Evolutionary conservation across 1,284 basidiomycete species (phyloP), one percentile per base, ranked within the genome.

Genomic region (Cryptococcus hybrid): DNA sequence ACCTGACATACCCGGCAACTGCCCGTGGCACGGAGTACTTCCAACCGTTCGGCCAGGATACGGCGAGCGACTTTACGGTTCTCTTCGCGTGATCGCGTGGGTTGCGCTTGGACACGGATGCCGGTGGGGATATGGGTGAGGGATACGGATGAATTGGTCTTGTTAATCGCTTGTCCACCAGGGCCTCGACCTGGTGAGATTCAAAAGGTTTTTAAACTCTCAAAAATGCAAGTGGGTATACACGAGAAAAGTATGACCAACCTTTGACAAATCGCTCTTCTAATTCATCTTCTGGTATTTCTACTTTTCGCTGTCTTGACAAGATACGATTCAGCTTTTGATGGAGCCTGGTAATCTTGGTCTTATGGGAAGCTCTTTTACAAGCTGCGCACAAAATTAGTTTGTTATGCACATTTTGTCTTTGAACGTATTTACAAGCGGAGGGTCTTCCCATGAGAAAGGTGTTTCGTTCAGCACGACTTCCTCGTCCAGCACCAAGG

Each of bases 141-240:
- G 15, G 69, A 76, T 30, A 78, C 77, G 3, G 77, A 76, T 5
- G 77, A 79, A 47, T 73, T 76, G 9, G 78, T 79, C 63, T 80
- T 80, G 67, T 80, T 80, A 55, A 80, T 78, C 1, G 76, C 74
- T 66, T 79, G 79, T 1, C 79, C 79, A 9, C 79, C 79, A 1
- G 79, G 79, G 3, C 79, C 79, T 7, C 74, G 68, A 2, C 78
- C 78, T 77, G 50, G 18, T 18, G 18, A 18, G 12, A 13, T 12
- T 48, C 15, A 47, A 18, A 30, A 8, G n/a, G 40, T 42, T 30
- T 18, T 18, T 18, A 18, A 18, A 18, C 18, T 18, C 18, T 18
- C 18, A 18, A 18, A 43, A n/a, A 7, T 7, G 18, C 37, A 35
- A 13, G 6, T 56, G 13, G 51, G 38, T 37, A 51, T 8, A 34